Evolutionary conservation across 805 yeast genomes (phyloP), one percentile per base, ranked within the genome.

Genomic region (Pichia insulana): DNA sequence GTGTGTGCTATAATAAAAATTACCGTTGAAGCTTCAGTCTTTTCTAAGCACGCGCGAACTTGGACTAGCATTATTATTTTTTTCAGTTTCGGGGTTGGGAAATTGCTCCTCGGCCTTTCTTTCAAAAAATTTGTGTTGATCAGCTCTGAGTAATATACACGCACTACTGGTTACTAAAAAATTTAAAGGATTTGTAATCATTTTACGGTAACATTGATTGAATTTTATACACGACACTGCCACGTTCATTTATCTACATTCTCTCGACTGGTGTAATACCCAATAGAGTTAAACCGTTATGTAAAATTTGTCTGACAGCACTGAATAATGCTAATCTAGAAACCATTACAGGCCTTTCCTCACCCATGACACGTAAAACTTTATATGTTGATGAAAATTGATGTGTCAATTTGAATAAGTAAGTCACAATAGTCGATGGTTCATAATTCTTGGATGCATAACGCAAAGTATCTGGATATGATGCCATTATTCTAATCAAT

Each of bases 241-340:
- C n/a, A n/a, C n/a, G n/a, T n/a, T n/a, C n/a, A n/a, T n/a, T n/a
- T n/a, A n/a, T n/a, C 67, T 71, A 90, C 97, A 90, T 90, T 76
- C 97, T 82, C 56, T 90, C 96, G 48, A 92, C 97, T n/a, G 99
- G 97, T 36, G 97, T 88, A 61, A 92, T 73, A 44, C 97, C 96
- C 57, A 92, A 70, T 58, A 92, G 69, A 36, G 70, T 69, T 88
- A 92, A 80, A 70, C 97, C 99, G 58, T 88, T 89, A 67, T 71
- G 71, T 53, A 92, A 71, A 11, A 87, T 94, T 67, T 83, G 94
- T 67, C 89, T 80, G 40, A 96, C 96, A 50, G 96, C 72, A 41
- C 82, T 71, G 64, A 89, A 92, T 50, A 92, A 74, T 3, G 97
- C 96, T 64, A 90, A 71, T 67, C 97, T 83, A 26, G 97, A 96